Evolutionary conservation across 805 yeast species (phyloP).

Genomic region (Ogataea paradorogensis): DNA sequence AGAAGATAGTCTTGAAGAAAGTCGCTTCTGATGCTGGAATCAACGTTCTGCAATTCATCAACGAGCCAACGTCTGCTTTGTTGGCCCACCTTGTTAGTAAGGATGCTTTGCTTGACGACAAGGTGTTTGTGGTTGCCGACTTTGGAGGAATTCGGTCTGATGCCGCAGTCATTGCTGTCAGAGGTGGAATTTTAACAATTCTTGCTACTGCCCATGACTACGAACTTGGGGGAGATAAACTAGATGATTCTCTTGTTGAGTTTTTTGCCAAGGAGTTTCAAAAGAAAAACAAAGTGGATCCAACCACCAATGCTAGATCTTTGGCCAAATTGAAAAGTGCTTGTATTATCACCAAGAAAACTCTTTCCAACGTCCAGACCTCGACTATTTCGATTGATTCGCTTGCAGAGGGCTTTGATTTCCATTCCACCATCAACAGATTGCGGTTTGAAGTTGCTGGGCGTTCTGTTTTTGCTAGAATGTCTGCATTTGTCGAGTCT

Average conservation of each 20-base stretch:
- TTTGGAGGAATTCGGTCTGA: constrained; percentile 96
- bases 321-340: constrained; percentile 85
- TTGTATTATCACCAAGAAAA: constrained; percentile 81
- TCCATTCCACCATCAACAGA: constrained; percentile 90
- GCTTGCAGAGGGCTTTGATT: constrained; percentile 90
- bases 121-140: constrained; percentile 87
- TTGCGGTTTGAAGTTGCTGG: constrained; percentile 87
- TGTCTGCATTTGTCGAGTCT: constrained; percentile 71
- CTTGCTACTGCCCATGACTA: constrained; percentile 81
- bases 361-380: constrained; percentile 83
- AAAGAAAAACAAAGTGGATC: constrained; percentile 79
- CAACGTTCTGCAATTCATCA: constrained; percentile 79
- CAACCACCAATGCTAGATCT: constrained; percentile 78
- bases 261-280: constrained; percentile 91
- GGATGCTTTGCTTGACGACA: constrained; percentile 55
- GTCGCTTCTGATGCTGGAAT: constrained; percentile 72
- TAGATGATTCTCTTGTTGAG: constrained; percentile 78
- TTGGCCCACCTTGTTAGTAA: constrained; percentile 68
- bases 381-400: constrained; percentile 94
- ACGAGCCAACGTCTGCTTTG: constrained; percentile 90
- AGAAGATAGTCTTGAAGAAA: constrained; percentile 58
- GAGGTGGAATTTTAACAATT: constrained; percentile 91
- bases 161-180: constrained; percentile 87
- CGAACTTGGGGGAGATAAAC: constrained; percentile 81
- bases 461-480: constrained; percentile 70